phyloP scores from a whole-genome alignment of 257 asterid species.

The Salvia rosmarinus region DNA sequence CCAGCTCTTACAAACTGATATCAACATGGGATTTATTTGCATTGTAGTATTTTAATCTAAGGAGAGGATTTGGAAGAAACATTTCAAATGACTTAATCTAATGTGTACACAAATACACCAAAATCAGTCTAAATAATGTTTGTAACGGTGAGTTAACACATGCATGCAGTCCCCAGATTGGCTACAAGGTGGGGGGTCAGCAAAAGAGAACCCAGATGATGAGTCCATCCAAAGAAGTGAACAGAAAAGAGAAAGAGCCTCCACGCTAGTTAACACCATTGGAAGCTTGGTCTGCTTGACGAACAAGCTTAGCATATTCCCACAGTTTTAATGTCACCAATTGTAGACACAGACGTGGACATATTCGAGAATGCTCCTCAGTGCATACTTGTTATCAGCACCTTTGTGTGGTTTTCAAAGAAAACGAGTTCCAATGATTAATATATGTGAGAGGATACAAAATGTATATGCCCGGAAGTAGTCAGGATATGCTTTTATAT shows the following conservation, averaged over 20 bases:
- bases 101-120: not conserved
- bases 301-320: too few species aligned
- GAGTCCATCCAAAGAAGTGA: too few species aligned
- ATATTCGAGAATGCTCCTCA: not conserved
- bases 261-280: too few species aligned
- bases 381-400: not conserved
- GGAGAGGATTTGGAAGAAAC: not conserved
- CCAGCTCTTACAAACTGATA: constrained; percentile 9
- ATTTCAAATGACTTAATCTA: not conserved
- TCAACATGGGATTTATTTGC: not conserved
- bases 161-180: too few species aligned
- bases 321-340: too few species aligned
- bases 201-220: too few species aligned
- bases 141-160: not conserved
- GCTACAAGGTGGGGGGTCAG: too few species aligned
- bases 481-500: not conserved
- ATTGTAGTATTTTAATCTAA: not conserved
- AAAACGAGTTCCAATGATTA: not conserved
- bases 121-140: not conserved
- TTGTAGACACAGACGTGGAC: not conserved
- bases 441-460: not conserved
- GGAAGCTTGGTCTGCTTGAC: too few species aligned
- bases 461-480: not conserved
- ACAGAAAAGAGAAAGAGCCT: too few species aligned
- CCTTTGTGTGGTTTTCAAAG: not conserved